These are phyloP conservation scores for Castanea mollissima DNA, from an alignment of 306 rosid species.

Conservation along the genomic window DNA sequence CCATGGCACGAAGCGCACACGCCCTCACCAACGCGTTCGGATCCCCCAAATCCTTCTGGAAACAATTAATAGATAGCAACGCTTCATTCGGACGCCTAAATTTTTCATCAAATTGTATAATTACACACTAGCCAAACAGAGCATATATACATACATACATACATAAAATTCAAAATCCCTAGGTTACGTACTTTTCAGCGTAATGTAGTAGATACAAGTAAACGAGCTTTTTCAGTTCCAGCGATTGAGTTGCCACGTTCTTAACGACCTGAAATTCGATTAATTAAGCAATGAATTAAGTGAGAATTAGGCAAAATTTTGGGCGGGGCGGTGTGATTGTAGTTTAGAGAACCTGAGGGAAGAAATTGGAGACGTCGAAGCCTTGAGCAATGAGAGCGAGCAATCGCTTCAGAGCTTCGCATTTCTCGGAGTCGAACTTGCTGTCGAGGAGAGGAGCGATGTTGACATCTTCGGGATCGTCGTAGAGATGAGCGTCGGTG, in stretches of 20 bases:
- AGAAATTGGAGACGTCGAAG: constrained; percentile 85
- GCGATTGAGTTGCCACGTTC: constrained; percentile 83
- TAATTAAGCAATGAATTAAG: not conserved
- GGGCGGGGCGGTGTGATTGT: not conserved
- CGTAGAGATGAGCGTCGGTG: constrained; percentile 99
- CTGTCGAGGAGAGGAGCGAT: constrained; percentile 85
- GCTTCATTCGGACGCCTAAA: constrained; percentile 97
- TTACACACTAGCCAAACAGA: not conserved
- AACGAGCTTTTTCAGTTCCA: constrained; percentile 95
- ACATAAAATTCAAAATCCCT: not conserved
- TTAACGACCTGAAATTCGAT: constrained; percentile 77
- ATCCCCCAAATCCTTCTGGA: constrained; percentile 92
- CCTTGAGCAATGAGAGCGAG: constrained; percentile 99
- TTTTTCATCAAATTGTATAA: constrained; percentile 2
- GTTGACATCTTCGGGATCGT: constrained; percentile 90
- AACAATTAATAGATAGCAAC: constrained; percentile 85
- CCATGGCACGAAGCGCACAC: constrained; percentile 96
- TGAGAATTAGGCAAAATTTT: not conserved
- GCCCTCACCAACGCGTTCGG: constrained; percentile 88
- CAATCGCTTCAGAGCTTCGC: constrained; percentile 93
- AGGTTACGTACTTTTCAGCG: constrained; percentile 80
- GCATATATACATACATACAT: too few relatives aligned
- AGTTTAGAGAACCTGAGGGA: constrained; percentile 68
- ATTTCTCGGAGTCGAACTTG: constrained; percentile 91
- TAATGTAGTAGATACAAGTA: constrained; percentile 93